Base-by-base conservation (phyloP, 805 yeast species). In the Candida schatavii region DNA sequence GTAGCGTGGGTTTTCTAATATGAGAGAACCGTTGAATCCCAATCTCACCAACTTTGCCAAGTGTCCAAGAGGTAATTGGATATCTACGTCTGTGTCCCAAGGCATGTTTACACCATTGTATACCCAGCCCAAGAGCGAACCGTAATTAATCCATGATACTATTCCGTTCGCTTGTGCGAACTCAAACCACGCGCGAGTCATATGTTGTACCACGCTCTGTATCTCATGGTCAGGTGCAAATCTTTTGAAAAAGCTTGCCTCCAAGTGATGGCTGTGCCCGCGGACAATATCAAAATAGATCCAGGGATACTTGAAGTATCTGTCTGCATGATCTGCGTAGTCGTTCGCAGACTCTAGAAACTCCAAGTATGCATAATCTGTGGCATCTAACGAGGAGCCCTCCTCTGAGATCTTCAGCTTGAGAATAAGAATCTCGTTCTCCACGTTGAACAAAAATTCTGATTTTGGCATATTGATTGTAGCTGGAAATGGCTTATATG, bases 291-390 rank as follows among this genome's bases (percentile, higher is more conserved):
- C 72, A 35, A 66, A 48, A 35, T 52, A 49, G 23, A 66, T 65
- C 72, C 72, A 66, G 6, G 72, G 70, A 45, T 66, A 66, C 44
- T 66, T 64, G 56, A 66, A 66, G 43, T 53, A 63, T 23, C 62
- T 49, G 47, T 61, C 68, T 7, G 66, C 50, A 25, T 40, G 21
- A 34, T 54, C 59, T 13, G 48, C 58, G 6, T 42, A 26, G 11
- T 30, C 15, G 40, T 46, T 56, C 9, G 69, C 57, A 31, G 52
- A 45, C 41, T 61, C 54, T 17, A 66, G 46, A 25, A 66, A 66
- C n/a, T 54, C 46, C 25, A 64, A 54, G 40, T 63, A 61, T 21
- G 52, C 46, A 19, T 6, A 13, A n/a, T 35, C 38, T 4, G n/a
- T 15, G 15, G 14, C 18, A 6, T 25, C 28, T 4, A 35, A 21